Percentiles rank a stretch among this genome's conserved stretches.
These are phyloP conservation scores for Coleophoma eucalyptorum DNA, from an alignment of 2,329 filamentous ascomycete genomes.

Conservation along the genomic window DNA sequence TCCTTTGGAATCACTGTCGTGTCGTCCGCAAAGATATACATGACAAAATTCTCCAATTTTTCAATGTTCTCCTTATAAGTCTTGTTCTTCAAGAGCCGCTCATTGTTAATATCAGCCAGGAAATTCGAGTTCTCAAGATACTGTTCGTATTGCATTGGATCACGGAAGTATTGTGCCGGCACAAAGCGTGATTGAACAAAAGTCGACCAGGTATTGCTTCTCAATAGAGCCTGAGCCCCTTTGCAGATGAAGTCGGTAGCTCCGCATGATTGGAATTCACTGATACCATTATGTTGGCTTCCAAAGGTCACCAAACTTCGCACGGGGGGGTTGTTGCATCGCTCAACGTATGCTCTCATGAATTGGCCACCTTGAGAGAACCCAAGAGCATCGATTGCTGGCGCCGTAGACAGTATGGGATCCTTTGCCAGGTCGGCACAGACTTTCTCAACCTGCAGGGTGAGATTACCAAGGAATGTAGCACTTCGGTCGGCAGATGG, in stretches of 20 bases:
- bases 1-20: conserved; percentile 85
- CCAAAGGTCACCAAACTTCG: conserved; percentile 67
- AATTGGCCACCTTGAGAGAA: conserved; percentile 97
- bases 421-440: conserved; percentile 74
- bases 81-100: conserved; percentile 69
- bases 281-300: conserved; percentile 77
- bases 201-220: conserved; percentile 73
- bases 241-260: conserved; percentile 75
- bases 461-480: conserved; percentile 89
- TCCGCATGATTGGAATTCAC: conserved; percentile 72
- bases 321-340: conserved; percentile 65
- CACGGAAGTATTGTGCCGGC: conserved; percentile 92
- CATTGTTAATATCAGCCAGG: conserved; percentile 95
- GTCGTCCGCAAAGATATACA: conserved; percentile 89
- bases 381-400: conserved; percentile 84
- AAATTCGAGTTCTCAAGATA: conserved; percentile 85
- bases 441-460: conserved; percentile 69
- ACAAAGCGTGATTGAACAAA: conserved; percentile 79
- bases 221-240: conserved; percentile 72
- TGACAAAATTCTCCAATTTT: conserved; percentile 71
- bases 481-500: conserved; percentile 69
- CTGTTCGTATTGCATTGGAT: conserved; percentile 59
- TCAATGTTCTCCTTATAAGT: conserved; percentile 70
- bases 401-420: conserved; percentile 76
- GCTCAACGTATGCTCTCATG: conserved; percentile 84